phyloP scores from a whole-genome alignment of 208 protist species.

The Trypanosoma caninum region DNA sequence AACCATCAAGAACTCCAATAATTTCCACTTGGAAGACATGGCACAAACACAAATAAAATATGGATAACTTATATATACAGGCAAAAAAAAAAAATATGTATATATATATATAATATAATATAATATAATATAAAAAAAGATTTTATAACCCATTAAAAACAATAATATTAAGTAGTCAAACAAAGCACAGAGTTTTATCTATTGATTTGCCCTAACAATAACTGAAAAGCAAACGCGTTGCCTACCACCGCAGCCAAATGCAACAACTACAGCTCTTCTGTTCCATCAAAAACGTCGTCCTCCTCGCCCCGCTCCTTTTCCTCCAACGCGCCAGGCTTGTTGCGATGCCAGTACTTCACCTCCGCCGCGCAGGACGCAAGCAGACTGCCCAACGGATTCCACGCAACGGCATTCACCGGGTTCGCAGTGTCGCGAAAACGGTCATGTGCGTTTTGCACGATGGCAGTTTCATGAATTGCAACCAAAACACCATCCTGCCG shows the following conservation, averaged over 20 bases:
- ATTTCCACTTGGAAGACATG: conserved; percentile 29
- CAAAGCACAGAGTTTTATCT: too few species aligned
- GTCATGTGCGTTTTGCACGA: conserved; percentile 73
- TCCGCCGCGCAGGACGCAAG: conserved; percentile 73
- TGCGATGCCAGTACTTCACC: conserved; percentile 87
- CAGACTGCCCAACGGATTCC: conserved; percentile 79
- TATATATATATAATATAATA: too few species aligned
- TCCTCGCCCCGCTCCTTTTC: conserved; percentile 74
- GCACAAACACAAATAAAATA: not conserved
- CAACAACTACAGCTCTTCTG: conserved; percentile 11
- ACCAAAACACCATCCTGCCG: conserved; percentile 60
- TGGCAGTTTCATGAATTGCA: conserved; percentile 47
- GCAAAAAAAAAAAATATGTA: too few species aligned
- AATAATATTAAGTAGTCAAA: too few species aligned
- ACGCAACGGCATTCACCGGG: conserved; percentile 69
- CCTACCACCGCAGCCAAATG: not conserved
- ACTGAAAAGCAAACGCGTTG: too few species aligned
- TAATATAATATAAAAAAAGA: too few species aligned
- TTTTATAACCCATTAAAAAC: too few species aligned
- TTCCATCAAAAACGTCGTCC: conserved; percentile 62
- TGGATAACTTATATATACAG: too few species aligned
- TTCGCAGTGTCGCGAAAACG: conserved; percentile 80
- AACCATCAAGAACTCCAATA: conserved; percentile 50
- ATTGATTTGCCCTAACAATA: too few species aligned
- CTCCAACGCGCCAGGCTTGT: conserved; percentile 82